phyloP scores from a whole-genome alignment of 129 eudicot genomes.

The Chrysanthemum makinoi region DNA sequence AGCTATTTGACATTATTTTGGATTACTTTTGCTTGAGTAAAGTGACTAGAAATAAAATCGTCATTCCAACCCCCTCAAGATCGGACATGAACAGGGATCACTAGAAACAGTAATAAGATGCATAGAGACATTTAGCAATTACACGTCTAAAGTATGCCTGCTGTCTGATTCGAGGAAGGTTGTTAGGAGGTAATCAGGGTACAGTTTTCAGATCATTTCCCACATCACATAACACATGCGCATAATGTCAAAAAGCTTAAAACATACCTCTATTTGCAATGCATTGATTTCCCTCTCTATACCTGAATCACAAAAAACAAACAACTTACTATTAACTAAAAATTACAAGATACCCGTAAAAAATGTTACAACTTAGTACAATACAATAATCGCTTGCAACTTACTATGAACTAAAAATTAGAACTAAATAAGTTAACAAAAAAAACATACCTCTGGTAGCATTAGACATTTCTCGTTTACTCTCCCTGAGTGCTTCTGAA shows the following conservation, averaged over 20 bases:
- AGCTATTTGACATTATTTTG: not conserved
- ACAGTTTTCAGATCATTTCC: no score
- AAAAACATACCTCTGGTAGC: conserved; percentile 81
- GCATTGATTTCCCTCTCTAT: conserved; percentile 80
- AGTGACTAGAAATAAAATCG: not conserved
- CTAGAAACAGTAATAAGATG: no score
- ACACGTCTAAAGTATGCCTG: no score
- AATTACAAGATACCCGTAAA: no score
- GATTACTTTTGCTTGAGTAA: not conserved
- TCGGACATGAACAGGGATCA: no score
- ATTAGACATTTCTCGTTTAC: conserved; percentile 90
- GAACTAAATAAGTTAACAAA: not conserved
- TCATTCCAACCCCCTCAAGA: no score
- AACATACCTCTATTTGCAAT: conserved; percentile 71
- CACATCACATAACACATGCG: not conserved
- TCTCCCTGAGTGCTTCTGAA: conserved; percentile 89
- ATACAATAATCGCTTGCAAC: no score
- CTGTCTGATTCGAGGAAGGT: no score
- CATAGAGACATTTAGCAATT: no score
- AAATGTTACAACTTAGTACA: no score
- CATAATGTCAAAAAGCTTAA: conserved; percentile 4
- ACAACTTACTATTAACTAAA: not conserved
- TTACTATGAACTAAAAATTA: not conserved
- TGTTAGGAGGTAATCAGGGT: no score
- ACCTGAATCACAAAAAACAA: conserved; percentile 43